Base-by-base conservation (phyloP, 495 filamentous ascomycete genomes). In the Aspergillus nanangensis region DNA sequence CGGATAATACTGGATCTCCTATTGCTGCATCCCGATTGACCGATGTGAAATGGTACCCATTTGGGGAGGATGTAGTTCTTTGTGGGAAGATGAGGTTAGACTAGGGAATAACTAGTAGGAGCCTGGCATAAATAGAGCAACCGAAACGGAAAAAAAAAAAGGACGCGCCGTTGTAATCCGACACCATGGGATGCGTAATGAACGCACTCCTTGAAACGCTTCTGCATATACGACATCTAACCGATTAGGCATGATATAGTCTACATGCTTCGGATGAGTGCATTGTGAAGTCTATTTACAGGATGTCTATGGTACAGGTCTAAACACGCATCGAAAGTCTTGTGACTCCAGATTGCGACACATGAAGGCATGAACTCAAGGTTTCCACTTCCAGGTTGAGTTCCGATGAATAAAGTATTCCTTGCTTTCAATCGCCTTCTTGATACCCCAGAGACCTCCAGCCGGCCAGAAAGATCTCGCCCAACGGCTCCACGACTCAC, bases 21-120 rank as follows among this genome's bases (percentile, higher is more conserved):
- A 71, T 74, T 40, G 61, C 78, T 7, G 83, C 78, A 5, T 68
- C 78, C 5, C 76, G 79, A 47, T 68, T 95, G 38, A 74, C 64
- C 18, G 74, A 80, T 51, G 80, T 88, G 3, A 72, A 70, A 41
- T 95, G 89, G 89, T 69, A 81, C 38, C 80, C 84, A 15, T 75
- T 92, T 43, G 90, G 87, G 8, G 67, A 73, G 56, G 89, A 92
- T 68, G 82, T 92, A 10, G 85, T 93, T 1, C 74, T 94, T 48
- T 88, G 82, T 56, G 88, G 84, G 31, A 73, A 70, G 55, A 69
- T 77, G 3, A 50, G 45, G 41, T n/a, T n/a, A n/a, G n/a, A n/a
- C n/a, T n/a, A n/a, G n/a, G n/a, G n/a, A n/a, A n/a, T n/a, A n/a
- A n/a, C n/a, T n/a, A n/a, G n/a, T n/a, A n/a, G n/a, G n/a, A n/a